Base-by-base conservation (phyloP, 2,329 filamentous ascomycete genomes). In the Simplicillium aogashimaense region DNA sequence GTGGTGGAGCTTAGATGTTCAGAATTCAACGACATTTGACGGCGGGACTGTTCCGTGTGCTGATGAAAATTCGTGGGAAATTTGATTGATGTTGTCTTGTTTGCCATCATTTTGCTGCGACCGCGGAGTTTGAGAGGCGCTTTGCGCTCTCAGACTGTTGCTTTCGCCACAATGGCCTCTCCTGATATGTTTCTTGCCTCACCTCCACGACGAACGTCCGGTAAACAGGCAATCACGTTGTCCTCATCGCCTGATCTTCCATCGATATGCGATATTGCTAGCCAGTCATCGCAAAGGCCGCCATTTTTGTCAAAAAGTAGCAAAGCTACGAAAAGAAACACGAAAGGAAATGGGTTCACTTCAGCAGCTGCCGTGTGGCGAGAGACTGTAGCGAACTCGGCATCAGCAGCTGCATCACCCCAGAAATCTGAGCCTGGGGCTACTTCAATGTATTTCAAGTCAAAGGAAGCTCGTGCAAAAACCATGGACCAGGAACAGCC, bases 171-270 rank as follows among this genome's bases (percentile, higher is more conserved):
- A 29, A 64, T 64, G 61, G 46, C 53, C 38, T 58, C 59, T 37
- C 50, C 57, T 40, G 51, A 59, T 38, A 53, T 47, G 35, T 58
- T 59, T 41, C 44, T 49, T 18, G 54, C 63, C 41, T 53, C 55
- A 40, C 47, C 54, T 36, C 36, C 51, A 44, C 49, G 56, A 49
- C 37, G 45, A 39, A 43, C 51, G 45, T 40, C 37, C 50, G 35
- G 61, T 63, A 58, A 53, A 60, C 47, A 48, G 41, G 48, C 57
- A 14, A 48, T 57, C 25, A 42, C 56, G 25, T 45, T 52, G 8
- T 72, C 72, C 0, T 76, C 72, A 1, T 76, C 74, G 4, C 72
- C 74, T n/a, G 64, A 63, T n/a, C 54, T 78, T 1, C 75, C 75
- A 3, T 65, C 73, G 0, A 54, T 78, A 0, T 60, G 62, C 30